Base-by-base conservation (phyloP, 306 rosid species). In the Cajanus cajan region DNA sequence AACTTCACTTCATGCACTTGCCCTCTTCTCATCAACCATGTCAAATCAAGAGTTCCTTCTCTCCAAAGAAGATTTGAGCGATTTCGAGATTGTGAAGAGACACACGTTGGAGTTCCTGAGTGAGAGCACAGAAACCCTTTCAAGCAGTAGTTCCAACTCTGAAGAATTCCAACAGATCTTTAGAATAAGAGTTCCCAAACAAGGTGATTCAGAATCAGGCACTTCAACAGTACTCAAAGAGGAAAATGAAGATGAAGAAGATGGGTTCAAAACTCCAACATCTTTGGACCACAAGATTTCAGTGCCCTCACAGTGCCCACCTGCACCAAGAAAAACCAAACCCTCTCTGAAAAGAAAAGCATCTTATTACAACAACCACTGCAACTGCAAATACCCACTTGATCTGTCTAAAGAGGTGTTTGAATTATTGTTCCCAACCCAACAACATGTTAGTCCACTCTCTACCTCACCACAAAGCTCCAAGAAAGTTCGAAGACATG, bases 221-320 rank as follows among this genome's bases (percentile, higher is more conserved):
- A 0, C 63, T 4, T 2, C 57, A 58, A 66, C 34, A 28, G 31
- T 28, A 6, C 4, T 44, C 1, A n/a, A 34, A 59, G 64, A 12
- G n/a, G 25, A 21, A 45, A 63, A 55, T 5, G 63, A 73, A 1
- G 36, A 43, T 1, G 82, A 78, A 5, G 82, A 83, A 3, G 80
- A 89, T 82, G 98, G 98, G 0, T 88, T 81, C 80, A 87, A 65
- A 80, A 93, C 98, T 59, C 98, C 98, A 61, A 86, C 90, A 39
- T 68, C 87, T 13, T 33, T 73, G 82, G 87, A 87, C 16, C 85
- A 84, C 84, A 88, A 62, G 84, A 85, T 93, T 63, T 87, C 89
- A 7, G 84, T 13, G 22, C 10, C 62, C 16, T 55, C 64, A 51
- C 71, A 73, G 10, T 93, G 97, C 44, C 98, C 98, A 19, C 83